Evolutionary conservation across 2,329 filamentous ascomycete genomes (phyloP), one percentile per base, ranked within the genome.

Genomic region (Xylaria digitata): DNA sequence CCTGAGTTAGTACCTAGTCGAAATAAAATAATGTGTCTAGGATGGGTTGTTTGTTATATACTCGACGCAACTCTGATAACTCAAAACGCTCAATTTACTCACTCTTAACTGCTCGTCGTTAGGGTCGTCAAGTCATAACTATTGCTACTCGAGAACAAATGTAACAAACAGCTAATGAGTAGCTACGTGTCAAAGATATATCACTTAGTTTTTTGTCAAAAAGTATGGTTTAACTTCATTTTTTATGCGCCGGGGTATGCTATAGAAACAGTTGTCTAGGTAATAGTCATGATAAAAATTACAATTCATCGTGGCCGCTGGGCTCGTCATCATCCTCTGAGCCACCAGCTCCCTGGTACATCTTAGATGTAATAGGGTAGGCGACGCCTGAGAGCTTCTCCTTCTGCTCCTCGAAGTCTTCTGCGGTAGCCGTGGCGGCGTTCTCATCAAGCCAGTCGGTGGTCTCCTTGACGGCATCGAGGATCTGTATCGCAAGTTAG

Each of bases 401-500:
- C 87, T 96, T 97, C 87, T 98, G 95, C 89, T 99, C 96, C 83
- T 97, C 94, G 77, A 98, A 97, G 86, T 98, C 96, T 85, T 97
- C 95, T 67, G 93, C 87, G 74, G 86, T 89, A 71, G 96, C 96
- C 59, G 91, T 91, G 73, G 91, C 89, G 73, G 89, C 92, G 84
- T 97, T 96, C 88, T 97, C 93, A 75, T 97, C 94, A 67, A 99
- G 90, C 96, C 96, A 99, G 81, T 97, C 94, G 76, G 90, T 91
- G 71, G 93, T 86, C 86, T 99, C 96, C 92, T 98, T 98, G 84
- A 99, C 90, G 71, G 96, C 96, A 73, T 97, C 94, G 72, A 97
- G 84, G 75, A 99, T 89, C 88, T 91, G 60, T 34, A 60, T 66
- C 19, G 37, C 46, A 60, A 62, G 74, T 83, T 79, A 84, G 82